Evolutionary conservation across 805 yeast species (phyloP).

Genomic region (Cyberlindnera americana): DNA sequence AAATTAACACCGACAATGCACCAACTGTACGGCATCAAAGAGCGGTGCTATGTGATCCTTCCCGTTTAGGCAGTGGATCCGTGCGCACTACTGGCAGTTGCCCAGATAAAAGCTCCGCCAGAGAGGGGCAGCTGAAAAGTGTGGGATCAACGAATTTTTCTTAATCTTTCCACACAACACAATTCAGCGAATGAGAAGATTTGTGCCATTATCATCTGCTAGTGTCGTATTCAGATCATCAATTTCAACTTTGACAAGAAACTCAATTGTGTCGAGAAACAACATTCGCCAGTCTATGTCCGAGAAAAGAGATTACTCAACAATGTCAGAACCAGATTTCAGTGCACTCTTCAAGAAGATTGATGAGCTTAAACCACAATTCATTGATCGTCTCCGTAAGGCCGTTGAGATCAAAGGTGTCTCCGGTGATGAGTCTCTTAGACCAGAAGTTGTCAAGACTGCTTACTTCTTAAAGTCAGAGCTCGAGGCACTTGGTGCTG

Average conservation of each 20-base stretch:
- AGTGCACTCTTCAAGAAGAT: conserved; percentile 34
- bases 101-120: neutral
- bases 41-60: neutral
- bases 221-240: conserved; percentile 1
- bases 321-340: conserved; percentile 21
- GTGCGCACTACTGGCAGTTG: neutral
- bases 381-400: conserved; percentile 64
- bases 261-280: neutral
- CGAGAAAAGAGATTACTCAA: conserved; percentile 12
- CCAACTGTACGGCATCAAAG: neutral
- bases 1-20: conserved; percentile 1
- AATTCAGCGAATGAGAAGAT: conserved; percentile 7
- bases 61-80: conserved; percentile 3
- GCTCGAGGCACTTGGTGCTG: conserved; percentile 68
- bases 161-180: neutral
- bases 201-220: conserved; percentile 3
- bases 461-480: conserved; percentile 75
- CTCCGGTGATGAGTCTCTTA: conserved; percentile 81
- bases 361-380: conserved; percentile 70
- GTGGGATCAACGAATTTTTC: neutral
- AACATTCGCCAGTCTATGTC: conserved; percentile 4
- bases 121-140: too few relatives aligned
- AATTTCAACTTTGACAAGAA: neutral
- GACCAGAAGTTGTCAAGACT: conserved; percentile 89
- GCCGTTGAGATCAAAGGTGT: conserved; percentile 97